Conservation (phyloP, 805 yeast species). For the Dipodascus albidus region DNA sequence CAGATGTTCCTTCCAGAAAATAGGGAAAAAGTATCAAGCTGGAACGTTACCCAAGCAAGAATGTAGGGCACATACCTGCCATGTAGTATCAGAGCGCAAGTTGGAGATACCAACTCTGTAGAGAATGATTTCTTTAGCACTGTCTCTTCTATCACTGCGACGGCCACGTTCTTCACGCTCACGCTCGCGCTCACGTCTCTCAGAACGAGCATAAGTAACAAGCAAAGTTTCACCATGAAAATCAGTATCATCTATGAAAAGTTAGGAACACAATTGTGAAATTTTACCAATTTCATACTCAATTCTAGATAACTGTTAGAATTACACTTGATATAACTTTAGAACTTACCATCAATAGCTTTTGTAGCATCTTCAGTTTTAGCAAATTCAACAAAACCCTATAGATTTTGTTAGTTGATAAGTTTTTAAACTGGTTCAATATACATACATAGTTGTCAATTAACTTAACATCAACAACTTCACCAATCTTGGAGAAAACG, state of each 20-base stretch:
- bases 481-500: slow-evolving; percentile 39
- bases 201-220: slow-evolving; percentile 23
- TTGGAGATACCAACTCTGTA: slow-evolving; percentile 20
- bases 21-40: neutral
- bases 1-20: slow-evolving; percentile 2
- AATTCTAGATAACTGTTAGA: slow-evolving; percentile 11
- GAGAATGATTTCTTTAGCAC: slow-evolving; percentile 8
- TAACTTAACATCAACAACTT: slow-evolving; percentile 42
- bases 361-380: slow-evolving; percentile 21
- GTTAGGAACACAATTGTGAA: neutral
- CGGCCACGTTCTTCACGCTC: slow-evolving; percentile 15
- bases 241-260: slow-evolving; percentile 22
- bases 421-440: neutral
- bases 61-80: slow-evolving; percentile 19
- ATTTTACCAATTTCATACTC: slow-evolving; percentile 11
- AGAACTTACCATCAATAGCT: slow-evolving; percentile 14
- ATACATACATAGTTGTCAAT: slow-evolving; percentile 27
- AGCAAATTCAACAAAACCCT: slow-evolving; percentile 25
- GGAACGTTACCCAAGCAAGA: slow-evolving; percentile 1
- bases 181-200: slow-evolving; percentile 14
- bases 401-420: neutral
- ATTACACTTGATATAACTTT: too few relatives aligned
- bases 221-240: slow-evolving; percentile 25
- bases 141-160: slow-evolving; percentile 14
- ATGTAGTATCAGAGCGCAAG: slow-evolving; percentile 18